phyloP scores from a whole-genome alignment of 306 rosid species.

The Chamaecrista fasciculata region DNA sequence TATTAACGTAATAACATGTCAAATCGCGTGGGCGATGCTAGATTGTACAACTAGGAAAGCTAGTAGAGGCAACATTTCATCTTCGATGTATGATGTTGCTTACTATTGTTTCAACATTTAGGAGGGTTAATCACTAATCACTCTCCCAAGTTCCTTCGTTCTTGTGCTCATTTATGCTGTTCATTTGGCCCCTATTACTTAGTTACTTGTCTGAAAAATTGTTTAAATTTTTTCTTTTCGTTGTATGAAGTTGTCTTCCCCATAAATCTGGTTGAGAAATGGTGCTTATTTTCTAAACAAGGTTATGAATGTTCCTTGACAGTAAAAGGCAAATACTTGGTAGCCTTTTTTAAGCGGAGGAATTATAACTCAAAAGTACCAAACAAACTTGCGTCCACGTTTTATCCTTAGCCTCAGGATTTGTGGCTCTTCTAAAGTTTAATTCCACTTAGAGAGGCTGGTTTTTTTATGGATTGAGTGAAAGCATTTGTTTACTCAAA shows the following conservation, averaged over 20 bases:
- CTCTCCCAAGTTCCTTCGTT: background rate
- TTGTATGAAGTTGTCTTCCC: background rate
- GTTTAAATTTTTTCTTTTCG: background rate
- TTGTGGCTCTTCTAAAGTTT: slow-evolving; percentile 6
- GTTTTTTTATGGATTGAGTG: too few species aligned
- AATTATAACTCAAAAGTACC: background rate
- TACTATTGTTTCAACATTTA: background rate
- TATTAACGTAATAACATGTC: background rate
- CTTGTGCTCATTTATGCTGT: background rate
- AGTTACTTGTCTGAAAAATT: background rate
- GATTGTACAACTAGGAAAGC: background rate
- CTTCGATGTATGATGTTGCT: background rate
- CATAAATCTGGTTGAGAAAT: background rate
- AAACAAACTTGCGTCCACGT: background rate
- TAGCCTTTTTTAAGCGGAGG: slow-evolving; percentile 1
- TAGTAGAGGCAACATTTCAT: background rate
- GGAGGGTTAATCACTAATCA: background rate
- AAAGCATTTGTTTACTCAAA: too few species aligned
- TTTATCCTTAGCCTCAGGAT: background rate
- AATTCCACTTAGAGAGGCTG: too few species aligned
- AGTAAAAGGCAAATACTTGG: background rate
- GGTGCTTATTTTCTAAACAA: background rate
- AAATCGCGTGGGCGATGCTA: background rate
- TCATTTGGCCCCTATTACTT: background rate
- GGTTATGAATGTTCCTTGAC: background rate